Percentiles rank a stretch among this genome's conserved stretches.
Evolutionary conservation across 1,139 yeast species (phyloP).

Genomic region (Torulaspora globosa): DNA sequence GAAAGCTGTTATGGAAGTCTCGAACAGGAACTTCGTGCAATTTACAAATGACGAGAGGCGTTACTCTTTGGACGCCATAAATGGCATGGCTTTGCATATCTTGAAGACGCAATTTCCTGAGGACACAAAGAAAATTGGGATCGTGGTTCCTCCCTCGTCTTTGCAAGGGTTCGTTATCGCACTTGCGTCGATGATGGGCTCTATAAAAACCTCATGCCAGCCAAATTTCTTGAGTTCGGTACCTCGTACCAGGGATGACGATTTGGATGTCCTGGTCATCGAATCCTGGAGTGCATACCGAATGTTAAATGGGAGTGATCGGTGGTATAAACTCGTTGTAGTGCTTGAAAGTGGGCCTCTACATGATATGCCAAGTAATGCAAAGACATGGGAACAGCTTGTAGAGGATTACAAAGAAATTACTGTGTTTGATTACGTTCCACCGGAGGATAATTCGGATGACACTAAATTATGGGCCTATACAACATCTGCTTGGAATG

Average conservation of each 20-base stretch:
- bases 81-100: slow-evolving; percentile 30
- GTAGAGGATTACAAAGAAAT: slow-evolving; percentile 20
- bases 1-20: slow-evolving; percentile 41
- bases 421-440: slow-evolving; percentile 30
- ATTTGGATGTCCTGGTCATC: slow-evolving; percentile 36
- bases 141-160: slow-evolving; percentile 29
- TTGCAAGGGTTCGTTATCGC: slow-evolving; percentile 34
- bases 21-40: slow-evolving; percentile 18
- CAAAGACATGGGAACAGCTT: slow-evolving; percentile 33
- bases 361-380: slow-evolving; percentile 8
- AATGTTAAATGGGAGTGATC: slow-evolving; percentile 27
- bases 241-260: slow-evolving; percentile 33
- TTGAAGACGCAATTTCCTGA: slow-evolving; percentile 12
- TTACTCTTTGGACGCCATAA: slow-evolving; percentile 22
- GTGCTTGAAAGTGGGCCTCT: slow-evolving; percentile 31
- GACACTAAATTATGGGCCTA: slow-evolving; percentile 33
- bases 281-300: slow-evolving; percentile 27
- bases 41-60: slow-evolving; percentile 14
- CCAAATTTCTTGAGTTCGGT: slow-evolving; percentile 34
- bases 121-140: slow-evolving; percentile 30
- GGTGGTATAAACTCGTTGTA: slow-evolving; percentile 36
- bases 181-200: slow-evolving; percentile 35
- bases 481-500: slow-evolving; percentile 22
- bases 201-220: slow-evolving; percentile 22
- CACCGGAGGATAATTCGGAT: slow-evolving; percentile 39